phyloP scores from a whole-genome alignment of 2,329 filamentous ascomycete genomes.

The Emergomyces orientalis region DNA sequence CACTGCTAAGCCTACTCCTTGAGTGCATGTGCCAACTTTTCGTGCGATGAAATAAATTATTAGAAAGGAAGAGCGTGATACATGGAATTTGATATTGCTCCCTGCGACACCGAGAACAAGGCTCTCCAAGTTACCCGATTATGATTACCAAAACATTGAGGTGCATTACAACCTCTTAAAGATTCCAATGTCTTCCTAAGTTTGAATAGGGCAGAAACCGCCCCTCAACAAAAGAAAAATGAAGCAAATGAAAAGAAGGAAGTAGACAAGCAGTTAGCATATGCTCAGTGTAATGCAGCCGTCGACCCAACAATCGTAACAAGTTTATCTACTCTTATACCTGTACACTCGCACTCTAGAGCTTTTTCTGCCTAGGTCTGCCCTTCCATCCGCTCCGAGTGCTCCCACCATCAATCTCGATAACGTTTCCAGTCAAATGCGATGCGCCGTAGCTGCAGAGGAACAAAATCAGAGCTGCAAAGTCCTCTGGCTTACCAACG shows the following conservation, averaged over 20 bases:
- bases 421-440: conserved; percentile 41
- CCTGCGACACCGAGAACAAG: background rate
- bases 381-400: conserved; percentile 33
- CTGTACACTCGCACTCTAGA: conserved; percentile 12
- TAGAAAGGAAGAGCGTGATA: background rate
- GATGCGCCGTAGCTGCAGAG: conserved; percentile 33
- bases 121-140: background rate
- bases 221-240: background rate
- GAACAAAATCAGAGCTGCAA: conserved; percentile 40
- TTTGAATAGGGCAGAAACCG: background rate
- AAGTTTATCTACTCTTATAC: background rate
- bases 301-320: background rate
- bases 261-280: background rate
- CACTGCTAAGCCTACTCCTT: background rate
- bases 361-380: conserved; percentile 24
- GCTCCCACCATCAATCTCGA: conserved; percentile 42
- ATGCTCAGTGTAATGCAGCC: background rate
- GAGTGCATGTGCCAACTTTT: background rate
- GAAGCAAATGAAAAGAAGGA: background rate
- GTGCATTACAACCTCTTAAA: background rate
- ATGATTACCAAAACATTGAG: background rate
- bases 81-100: background rate
- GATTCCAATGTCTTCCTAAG: background rate
- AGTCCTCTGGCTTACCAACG: conserved; percentile 41
- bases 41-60: background rate